Conservation (phyloP, 441 rosid genomes). For the Brassica hybrid region DNA sequence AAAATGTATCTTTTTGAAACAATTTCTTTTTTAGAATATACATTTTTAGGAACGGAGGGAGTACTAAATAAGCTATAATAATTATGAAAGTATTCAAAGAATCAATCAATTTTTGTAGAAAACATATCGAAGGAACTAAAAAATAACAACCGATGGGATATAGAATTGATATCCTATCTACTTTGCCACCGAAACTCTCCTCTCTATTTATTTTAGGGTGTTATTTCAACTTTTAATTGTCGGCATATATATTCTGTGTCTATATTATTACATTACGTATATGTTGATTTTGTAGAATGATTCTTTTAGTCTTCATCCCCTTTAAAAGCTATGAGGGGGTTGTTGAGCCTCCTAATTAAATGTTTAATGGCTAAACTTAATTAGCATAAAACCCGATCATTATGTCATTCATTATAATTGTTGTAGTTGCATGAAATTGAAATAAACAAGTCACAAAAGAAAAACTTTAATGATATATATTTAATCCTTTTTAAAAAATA, state of each 20-base stretch:
- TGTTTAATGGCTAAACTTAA: neutral
- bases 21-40: too few species aligned
- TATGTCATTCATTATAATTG: neutral
- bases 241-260: neutral
- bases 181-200: constrained; percentile 27
- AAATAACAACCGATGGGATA: constrained; percentile 39
- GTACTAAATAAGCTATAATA: neutral
- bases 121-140: constrained; percentile 7
- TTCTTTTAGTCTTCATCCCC: neutral
- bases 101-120: constrained; percentile 36
- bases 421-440: too few species aligned
- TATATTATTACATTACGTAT: neutral
- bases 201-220: constrained; percentile 1
- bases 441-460: too few species aligned
- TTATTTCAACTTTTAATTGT: neutral
- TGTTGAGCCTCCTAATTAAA: neutral
- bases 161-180: constrained; percentile 49
- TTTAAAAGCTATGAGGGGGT: constrained; percentile 23
- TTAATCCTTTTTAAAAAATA: too few species aligned
- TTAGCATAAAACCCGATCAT: neutral
- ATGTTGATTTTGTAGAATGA: neutral
- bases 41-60: too few species aligned
- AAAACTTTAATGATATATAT: too few species aligned
- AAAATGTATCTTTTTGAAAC: too few species aligned
- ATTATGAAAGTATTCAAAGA: constrained; percentile 19